phyloP scores from a whole-genome alignment of 2,329 filamentous ascomycete genomes.

The Ophiostoma piceae region DNA sequence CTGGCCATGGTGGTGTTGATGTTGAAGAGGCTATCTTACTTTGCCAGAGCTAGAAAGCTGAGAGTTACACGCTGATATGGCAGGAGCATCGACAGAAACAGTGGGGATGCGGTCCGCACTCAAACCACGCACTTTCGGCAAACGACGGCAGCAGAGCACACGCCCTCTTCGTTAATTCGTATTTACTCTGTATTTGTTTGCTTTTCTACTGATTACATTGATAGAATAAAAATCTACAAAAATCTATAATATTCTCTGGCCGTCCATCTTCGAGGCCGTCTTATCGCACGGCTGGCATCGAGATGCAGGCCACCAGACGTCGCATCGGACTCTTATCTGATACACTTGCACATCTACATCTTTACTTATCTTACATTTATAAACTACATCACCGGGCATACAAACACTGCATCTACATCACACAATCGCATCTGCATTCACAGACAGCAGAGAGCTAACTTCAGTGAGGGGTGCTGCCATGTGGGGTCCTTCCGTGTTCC shows the following conservation, averaged over 20 bases:
- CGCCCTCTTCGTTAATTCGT: neutral
- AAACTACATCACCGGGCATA: no score
- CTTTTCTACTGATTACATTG: neutral
- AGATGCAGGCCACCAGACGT: neutral
- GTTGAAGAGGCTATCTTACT: no score
- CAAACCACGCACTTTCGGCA: neutral
- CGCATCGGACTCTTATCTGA: neutral
- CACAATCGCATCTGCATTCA: neutral
- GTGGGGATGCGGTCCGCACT: slow-evolving; percentile 1
- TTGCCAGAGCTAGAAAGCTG: no score
- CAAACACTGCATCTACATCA: neutral
- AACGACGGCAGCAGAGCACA: neutral
- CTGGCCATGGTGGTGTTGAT: slow-evolving; percentile 35
- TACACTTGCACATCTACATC: neutral
- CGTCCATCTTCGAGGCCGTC: neutral
- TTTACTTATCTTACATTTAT: no score
- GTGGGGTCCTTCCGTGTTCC: neutral
- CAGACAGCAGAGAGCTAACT: no score
- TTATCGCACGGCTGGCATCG: neutral
- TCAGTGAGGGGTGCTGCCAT: neutral
- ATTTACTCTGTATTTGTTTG: neutral
- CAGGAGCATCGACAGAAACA: neutral
- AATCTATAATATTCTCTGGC: neutral
- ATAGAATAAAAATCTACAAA: neutral
- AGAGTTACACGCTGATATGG: neutral